A percentile compares a stretch with the other conserved stretches of the same genome.
Evolutionary conservation across 2,329 filamentous ascomycete genomes (phyloP).

Genomic region (Rhytidhysteron rufulum): DNA sequence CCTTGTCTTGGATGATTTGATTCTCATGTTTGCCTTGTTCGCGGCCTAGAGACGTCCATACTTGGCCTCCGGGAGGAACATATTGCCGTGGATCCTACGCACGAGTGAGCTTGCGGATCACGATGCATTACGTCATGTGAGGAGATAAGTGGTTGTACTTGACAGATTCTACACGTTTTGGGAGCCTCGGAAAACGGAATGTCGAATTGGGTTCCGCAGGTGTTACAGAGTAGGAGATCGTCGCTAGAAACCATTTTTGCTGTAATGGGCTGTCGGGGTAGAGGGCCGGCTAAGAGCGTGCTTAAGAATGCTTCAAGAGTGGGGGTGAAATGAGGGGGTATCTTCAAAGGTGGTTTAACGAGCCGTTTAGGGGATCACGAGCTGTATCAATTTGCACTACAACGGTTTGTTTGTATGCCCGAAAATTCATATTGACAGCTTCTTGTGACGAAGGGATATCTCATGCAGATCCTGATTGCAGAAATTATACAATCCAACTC

Average conservation of each 20-base stretch:
- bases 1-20: constrained; percentile 46
- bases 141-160: constrained; percentile 45
- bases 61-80: constrained; percentile 61
- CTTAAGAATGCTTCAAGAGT: too few relatives aligned
- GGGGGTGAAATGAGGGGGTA: too few relatives aligned
- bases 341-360: too few relatives aligned
- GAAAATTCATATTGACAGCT: too few relatives aligned
- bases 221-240: constrained; percentile 58
- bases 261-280: neutral
- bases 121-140: neutral
- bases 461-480: too few relatives aligned
- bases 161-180: constrained; percentile 65
- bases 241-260: constrained; percentile 15
- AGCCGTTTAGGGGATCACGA: too few relatives aligned
- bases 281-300: neutral
- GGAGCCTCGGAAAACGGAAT: constrained; percentile 46
- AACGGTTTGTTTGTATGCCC: too few relatives aligned
- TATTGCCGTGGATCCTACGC: constrained; percentile 61
- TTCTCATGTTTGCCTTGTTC: constrained; percentile 50
- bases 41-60: constrained; percentile 58
- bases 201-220: constrained; percentile 69
- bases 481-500: too few relatives aligned
- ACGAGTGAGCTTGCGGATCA: neutral
- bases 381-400: too few relatives aligned
- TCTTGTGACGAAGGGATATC: too few relatives aligned